Percentiles rank a stretch among this genome's conserved stretches.
Conservation (phyloP, 306 rosid genomes). For the Ochetophila trinervis region DNA sequence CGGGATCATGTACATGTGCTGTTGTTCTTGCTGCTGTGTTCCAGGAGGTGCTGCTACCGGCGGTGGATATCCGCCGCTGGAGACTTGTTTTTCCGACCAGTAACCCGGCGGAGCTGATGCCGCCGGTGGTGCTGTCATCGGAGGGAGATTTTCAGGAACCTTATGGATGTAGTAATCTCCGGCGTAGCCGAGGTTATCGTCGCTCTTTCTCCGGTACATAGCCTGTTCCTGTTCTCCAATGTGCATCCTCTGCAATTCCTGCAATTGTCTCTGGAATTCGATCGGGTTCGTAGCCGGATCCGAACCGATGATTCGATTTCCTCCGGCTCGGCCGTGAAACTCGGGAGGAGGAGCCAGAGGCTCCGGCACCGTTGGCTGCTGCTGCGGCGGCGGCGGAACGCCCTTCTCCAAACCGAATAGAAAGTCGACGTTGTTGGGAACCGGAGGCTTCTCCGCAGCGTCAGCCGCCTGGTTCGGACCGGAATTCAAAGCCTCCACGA, state of each 20-base stretch:
- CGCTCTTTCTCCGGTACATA: constrained; percentile 54
- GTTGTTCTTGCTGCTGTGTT: constrained; percentile 32
- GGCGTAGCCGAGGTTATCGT: constrained; percentile 43
- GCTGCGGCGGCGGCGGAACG: constrained; percentile 21
- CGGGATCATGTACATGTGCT: constrained; percentile 58
- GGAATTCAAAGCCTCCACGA: constrained; percentile 52
- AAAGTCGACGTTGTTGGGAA: constrained; percentile 47
- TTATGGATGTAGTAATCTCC: constrained; percentile 66
- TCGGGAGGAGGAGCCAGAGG: constrained; percentile 40
- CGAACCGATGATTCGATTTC: constrained; percentile 42
- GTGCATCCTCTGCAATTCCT: constrained; percentile 58
- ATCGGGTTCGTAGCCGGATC: constrained; percentile 39
- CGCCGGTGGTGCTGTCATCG: constrained; percentile 7
- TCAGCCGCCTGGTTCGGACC: constrained; percentile 35
- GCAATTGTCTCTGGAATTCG: constrained; percentile 71
- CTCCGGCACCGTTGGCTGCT: constrained; percentile 39
- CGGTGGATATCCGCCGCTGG: constrained; percentile 43
- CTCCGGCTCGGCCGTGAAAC: constrained; percentile 28
- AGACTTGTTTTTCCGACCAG: constrained; percentile 62
- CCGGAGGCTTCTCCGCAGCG: constrained; percentile 35
- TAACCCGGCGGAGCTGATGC: constrained; percentile 34
- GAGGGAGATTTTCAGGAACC: constrained; percentile 48
- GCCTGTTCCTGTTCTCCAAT: constrained; percentile 57
- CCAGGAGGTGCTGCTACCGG: constrained; percentile 35
- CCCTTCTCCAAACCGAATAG: constrained; percentile 61